Conservation (phyloP, 768 basidiomycete genomes). For the Plicaturopsis crispa region DNA sequence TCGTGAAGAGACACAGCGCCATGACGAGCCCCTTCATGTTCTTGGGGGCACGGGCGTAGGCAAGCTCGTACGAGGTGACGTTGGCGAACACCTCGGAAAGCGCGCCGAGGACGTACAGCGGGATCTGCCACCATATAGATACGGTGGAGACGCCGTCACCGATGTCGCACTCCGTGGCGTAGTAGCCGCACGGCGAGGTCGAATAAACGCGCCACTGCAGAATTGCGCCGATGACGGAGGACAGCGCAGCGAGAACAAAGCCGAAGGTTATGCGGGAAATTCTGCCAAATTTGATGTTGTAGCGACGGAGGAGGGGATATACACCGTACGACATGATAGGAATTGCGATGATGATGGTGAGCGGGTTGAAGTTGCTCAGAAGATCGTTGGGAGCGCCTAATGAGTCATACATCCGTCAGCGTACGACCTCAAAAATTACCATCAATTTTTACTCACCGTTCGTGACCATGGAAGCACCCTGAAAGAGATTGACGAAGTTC, state of each 20-base stretch:
- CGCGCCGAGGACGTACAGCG: conserved; percentile 18
- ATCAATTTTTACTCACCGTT: too few relatives aligned
- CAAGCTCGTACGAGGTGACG: conserved; percentile 29
- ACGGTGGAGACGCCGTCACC: conserved; percentile 7
- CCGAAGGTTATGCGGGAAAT: conserved; percentile 15
- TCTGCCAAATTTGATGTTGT: conserved; percentile 22
- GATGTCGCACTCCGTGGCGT: conserved; percentile 4
- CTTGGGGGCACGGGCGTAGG: conserved; percentile 34
- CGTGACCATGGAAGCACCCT: conserved; percentile 17
- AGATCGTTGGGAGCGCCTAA: conserved; percentile 24
- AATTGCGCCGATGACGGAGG: conserved; percentile 12
- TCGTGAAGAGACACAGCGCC: conserved; percentile 25
- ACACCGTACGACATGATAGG: conserved; percentile 21
- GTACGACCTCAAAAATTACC: too few relatives aligned
- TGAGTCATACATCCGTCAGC: too few relatives aligned
- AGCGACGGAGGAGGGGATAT: conserved; percentile 21
- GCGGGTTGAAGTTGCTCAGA: conserved; percentile 23
- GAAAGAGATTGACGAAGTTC: too few relatives aligned
- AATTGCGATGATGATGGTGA: conserved; percentile 21
- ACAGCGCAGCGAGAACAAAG: conserved; percentile 8
- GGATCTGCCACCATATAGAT: conserved; percentile 16
- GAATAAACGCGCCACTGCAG: conserved; percentile 9
- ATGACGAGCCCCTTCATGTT: conserved; percentile 36
- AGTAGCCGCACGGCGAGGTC: conserved; percentile 5
- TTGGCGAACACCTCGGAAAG: conserved; percentile 24